Base-by-base conservation (phyloP, 306 rosid species). In the Astragalus membranaceus region DNA sequence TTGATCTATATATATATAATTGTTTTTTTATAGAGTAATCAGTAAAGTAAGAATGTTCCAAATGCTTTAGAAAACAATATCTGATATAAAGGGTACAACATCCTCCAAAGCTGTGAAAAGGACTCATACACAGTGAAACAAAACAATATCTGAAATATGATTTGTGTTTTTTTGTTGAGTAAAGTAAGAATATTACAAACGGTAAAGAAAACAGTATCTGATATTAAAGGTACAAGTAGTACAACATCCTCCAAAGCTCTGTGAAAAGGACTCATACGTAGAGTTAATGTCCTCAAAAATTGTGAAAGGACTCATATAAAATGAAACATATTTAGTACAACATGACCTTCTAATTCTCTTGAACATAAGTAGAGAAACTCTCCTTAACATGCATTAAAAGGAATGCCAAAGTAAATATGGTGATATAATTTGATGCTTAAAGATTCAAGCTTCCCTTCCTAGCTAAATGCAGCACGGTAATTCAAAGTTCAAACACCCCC, bases 401-500 rank as follows among this genome's bases (percentile, higher is more conserved):
- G 53, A 69, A 76, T 10, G 15, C 1, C n/a, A 43, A 51, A 42
- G 71, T 23, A 51, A 61, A 15, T 51, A 13, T 60, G 35, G 70
- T 30, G 66, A 10, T 35, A 32, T 53, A 46, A 70, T 30, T 52
- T 50, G 64, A 69, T 60, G 17, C 67, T 46, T 75, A 20, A 17
- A 62, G 72, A 62, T 62, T 62, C 44, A 76, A 53, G 44, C 81
- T 50, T 48, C 23, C 65, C 52, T 62, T 60, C 37, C 42, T 75
- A 65, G 59, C 20, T 35, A 47, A 56, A 60, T 67, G 47, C n/a
- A 1, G 7, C 4, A 7, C 50, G 55, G 47, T 58, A 59, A 58
- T 59, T 39, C 39, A 37, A 48, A 59, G 48, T 59, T 39, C 39
- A 37, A 48, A 43, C 65, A 64, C 54, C 4, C 6, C 26, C 37